Conservation (phyloP, 768 basidiomycete genomes). For the Leucocoprinus leucothites region DNA sequence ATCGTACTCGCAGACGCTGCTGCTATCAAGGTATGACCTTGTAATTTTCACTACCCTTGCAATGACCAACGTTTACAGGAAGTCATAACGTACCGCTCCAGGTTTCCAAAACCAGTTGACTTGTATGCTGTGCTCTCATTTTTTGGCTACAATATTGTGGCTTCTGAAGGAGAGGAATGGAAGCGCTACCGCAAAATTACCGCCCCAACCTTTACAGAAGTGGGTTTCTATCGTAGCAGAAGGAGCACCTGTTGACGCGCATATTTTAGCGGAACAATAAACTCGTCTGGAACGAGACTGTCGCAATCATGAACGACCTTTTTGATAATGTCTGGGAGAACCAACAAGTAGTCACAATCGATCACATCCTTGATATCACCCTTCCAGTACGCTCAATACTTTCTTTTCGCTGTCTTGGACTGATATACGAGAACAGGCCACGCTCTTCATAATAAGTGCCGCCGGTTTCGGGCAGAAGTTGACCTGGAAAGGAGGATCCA, state of each 20-base stretch:
- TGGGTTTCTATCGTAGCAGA: slow-evolving; percentile 17
- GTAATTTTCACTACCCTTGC: background rate
- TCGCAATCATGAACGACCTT: slow-evolving; percentile 36
- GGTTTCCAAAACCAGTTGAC: slow-evolving; percentile 49
- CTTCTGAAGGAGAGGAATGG: slow-evolving; percentile 59
- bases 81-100: slow-evolving; percentile 39
- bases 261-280: slow-evolving; percentile 44
- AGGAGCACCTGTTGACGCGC: no score
- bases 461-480: slow-evolving; percentile 44
- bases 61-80: slow-evolving; percentile 33
- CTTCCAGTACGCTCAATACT: slow-evolving; percentile 35
- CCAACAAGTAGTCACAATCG: slow-evolving; percentile 31
- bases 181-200: slow-evolving; percentile 56
- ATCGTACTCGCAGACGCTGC: slow-evolving; percentile 26
- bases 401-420: no score
- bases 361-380: slow-evolving; percentile 47
- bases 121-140: slow-evolving; percentile 39
- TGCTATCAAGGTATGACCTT: slow-evolving; percentile 24
- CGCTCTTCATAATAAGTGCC: slow-evolving; percentile 45
- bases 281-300: slow-evolving; percentile 45
- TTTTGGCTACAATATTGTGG: slow-evolving; percentile 57
- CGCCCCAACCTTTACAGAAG: slow-evolving; percentile 59
- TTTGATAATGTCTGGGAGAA: slow-evolving; percentile 44
- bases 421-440: slow-evolving; percentile 29
- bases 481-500: slow-evolving; percentile 36